Base-by-base conservation (phyloP, 2,329 filamentous ascomycete genomes). In the Penicillium sp. region DNA sequence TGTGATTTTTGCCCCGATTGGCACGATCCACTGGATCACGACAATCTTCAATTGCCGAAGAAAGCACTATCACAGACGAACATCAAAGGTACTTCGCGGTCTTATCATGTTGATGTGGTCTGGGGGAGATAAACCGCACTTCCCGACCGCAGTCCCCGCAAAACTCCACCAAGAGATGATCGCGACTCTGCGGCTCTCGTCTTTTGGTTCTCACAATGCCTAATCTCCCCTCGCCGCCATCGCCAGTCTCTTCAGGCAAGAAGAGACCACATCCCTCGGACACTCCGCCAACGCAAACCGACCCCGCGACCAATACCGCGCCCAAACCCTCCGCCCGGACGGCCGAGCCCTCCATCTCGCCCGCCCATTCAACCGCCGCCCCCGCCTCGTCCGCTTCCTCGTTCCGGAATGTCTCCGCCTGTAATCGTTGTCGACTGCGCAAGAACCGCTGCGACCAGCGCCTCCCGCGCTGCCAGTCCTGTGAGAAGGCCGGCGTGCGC, bases 391-490 rank as follows among this genome's bases (percentile, higher is more conserved):
- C 53, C 28, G 55, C 60, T 31, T 55, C 64, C 8, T 71, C 73
- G 57, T 91, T 91, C 64, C 83, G 87, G 61, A 91, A 90, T 68
- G 91, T 97, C 57, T 94, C 87, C 68, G 91, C 91, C 49, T 97
- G 91, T 72, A 95, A 96, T 73, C 82, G 89, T 35, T 97, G 91
- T 69, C 81, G 91, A 40, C 73, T 94, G 67, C 81, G 91, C 63
- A 97, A 97, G 76, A 97, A 96, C 67, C 80, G 89, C 46, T 97
- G 91, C 71, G 91, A 97, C 70, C 91, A 96, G 76, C 84, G 85
- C 57, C 77, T 97, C 54, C 91, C 91, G 8, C 88, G 87, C 61
- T 97, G 91, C 68, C 84, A 87, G 37, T 88, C 87, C 59, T 97
- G 91, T 71, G 88, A 90, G 67, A 96, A 96, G 73, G 90, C 87